Conservation (phyloP, 2,329 filamentous ascomycete species). For the Ophiostoma novo-ulmi region DNA sequence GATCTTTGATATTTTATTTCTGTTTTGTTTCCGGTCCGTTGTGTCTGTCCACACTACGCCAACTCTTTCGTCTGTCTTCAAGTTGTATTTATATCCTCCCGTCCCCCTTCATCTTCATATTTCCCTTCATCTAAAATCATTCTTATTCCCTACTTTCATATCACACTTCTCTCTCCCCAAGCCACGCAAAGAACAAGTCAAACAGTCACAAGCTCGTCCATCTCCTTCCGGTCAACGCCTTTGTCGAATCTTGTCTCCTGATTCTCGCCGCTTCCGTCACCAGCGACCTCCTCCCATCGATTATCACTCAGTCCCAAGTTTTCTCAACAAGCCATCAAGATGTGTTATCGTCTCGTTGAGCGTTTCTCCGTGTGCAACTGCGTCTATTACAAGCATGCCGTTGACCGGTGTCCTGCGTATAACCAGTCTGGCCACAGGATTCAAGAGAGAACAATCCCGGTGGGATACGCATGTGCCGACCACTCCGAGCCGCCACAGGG, state of each 20-base stretch:
- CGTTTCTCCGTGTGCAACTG: slow-evolving; percentile 82
- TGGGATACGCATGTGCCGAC: slow-evolving; percentile 70
- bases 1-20: background rate
- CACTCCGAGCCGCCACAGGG: slow-evolving; percentile 43
- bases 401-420: slow-evolving; percentile 75
- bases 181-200: background rate
- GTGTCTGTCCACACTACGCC: background rate
- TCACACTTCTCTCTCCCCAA: background rate
- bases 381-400: slow-evolving; percentile 79
- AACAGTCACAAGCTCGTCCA: background rate
- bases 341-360: slow-evolving; percentile 87
- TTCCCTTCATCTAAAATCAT: background rate
- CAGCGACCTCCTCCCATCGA: background rate
- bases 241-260: background rate
- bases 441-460: slow-evolving; percentile 70
- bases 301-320: background rate
- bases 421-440: slow-evolving; percentile 67
- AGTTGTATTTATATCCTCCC: slow-evolving; percentile 24
- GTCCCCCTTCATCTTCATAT: slow-evolving; percentile 2
- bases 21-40: background rate
- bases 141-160: background rate
- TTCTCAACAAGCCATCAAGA: slow-evolving; percentile 38
- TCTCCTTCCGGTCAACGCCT: background rate
- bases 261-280: background rate
- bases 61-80: background rate